phyloP scores from a whole-genome alignment of 441 rosid genomes.

The Jatropha multifida region DNA sequence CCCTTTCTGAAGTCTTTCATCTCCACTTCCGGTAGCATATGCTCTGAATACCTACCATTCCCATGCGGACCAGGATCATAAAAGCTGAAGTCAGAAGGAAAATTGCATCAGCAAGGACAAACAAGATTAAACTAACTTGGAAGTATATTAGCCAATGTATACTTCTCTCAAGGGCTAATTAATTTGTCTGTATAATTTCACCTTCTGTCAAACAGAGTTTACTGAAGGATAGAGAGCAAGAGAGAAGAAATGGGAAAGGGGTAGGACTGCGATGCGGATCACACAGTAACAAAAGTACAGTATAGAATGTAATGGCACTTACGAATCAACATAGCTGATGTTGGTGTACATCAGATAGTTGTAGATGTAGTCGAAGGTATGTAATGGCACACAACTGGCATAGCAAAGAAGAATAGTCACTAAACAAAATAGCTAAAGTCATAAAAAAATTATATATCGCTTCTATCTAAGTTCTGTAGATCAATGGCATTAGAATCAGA shows the following conservation, averaged over 20 bases:
- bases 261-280: neutral
- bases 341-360: constrained; percentile 78
- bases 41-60: constrained; percentile 90
- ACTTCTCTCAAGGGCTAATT: no score
- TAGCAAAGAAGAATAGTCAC: constrained; percentile 22
- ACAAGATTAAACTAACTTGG: constrained; percentile 10
- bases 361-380: constrained; percentile 75
- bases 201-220: neutral
- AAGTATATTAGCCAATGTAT: constrained; percentile 1
- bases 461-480: neutral
- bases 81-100: constrained; percentile 54
- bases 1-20: constrained; percentile 94
- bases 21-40: constrained; percentile 91
- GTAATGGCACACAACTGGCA: constrained; percentile 89
- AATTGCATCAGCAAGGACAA: constrained; percentile 21
- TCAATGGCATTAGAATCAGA: neutral
- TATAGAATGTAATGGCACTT: constrained; percentile 20
- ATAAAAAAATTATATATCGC: neutral
- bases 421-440: constrained; percentile 15
- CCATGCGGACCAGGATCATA: constrained; percentile 96
- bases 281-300: neutral
- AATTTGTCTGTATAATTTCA: neutral
- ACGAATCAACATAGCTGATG: constrained; percentile 90
- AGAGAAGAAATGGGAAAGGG: neutral
- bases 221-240: neutral